Evolutionary conservation across 352 stramenopile species (phyloP).

Genomic region (Pythium graminicola): DNA sequence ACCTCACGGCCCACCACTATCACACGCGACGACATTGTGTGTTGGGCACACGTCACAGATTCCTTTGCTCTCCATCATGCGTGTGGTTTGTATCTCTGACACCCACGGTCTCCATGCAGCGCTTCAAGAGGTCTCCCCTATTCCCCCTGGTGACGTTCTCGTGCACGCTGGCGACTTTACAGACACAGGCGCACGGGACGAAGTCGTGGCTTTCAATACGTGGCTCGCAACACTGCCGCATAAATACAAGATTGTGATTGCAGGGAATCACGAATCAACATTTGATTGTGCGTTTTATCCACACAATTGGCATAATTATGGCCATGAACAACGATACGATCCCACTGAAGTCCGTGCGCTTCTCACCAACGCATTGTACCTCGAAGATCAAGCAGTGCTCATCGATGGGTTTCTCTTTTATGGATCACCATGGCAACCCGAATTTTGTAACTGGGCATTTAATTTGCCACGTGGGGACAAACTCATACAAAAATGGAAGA

Average conservation of each 20-base stretch:
- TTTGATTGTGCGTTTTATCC: slow-evolving; percentile 70
- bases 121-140: slow-evolving; percentile 34
- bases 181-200: slow-evolving; percentile 54
- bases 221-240: slow-evolving; percentile 65
- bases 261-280: slow-evolving; percentile 78
- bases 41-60: not conserved
- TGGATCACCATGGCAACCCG: slow-evolving; percentile 70
- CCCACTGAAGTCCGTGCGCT: slow-evolving; percentile 58
- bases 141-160: slow-evolving; percentile 77
- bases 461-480: slow-evolving; percentile 48
- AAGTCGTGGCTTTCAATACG: slow-evolving; percentile 65
- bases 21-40: too few relatives aligned
- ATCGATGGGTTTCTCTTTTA: slow-evolving; percentile 76
- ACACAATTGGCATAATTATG: slow-evolving; percentile 64
- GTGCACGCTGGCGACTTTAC: slow-evolving; percentile 89
- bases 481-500: slow-evolving; percentile 38
- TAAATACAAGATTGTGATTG: slow-evolving; percentile 71
- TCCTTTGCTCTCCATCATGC: slow-evolving; percentile 26
- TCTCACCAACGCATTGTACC: slow-evolving; percentile 69
- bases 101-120: slow-evolving; percentile 63
- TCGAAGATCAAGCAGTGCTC: slow-evolving; percentile 65
- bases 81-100: slow-evolving; percentile 70
- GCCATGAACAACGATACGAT: slow-evolving; percentile 58
- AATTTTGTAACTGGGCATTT: slow-evolving; percentile 84
- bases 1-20: too few relatives aligned